Base-by-base conservation (phyloP, 139 green algal genomes). In the Micractinium conductrix region DNA sequence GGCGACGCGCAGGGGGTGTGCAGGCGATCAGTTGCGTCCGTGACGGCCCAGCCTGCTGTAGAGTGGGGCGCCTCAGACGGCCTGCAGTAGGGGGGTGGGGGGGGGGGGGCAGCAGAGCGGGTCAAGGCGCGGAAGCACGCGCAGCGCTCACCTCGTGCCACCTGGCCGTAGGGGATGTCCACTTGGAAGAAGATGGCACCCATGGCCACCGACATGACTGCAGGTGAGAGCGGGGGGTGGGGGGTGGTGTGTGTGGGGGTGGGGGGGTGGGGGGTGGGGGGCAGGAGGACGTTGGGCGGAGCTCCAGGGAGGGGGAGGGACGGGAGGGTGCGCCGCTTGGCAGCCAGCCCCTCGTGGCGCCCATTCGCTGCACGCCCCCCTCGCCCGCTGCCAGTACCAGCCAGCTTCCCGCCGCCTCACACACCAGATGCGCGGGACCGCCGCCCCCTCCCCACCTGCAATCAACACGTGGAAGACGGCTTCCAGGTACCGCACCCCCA, bases 401-500 rank as follows among this genome's bases (percentile, higher is more conserved):
- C n/a, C n/a, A n/a, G n/a, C n/a, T n/a, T n/a, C n/a, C n/a, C n/a
- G n/a, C n/a, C n/a, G n/a, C n/a, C n/a, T n/a, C n/a, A n/a, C n/a
- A n/a, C n/a, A n/a, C n/a, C n/a, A n/a, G n/a, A n/a, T n/a, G n/a
- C n/a, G n/a, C n/a, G n/a, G n/a, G n/a, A n/a, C n/a, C n/a, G n/a
- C n/a, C n/a, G n/a, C n/a, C n/a, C n/a, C n/a, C n/a, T n/a, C n/a
- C 72, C 53, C 37, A 71, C 75, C 75, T 14, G 75, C 75, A 50
- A 81, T 71, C 7, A 81, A 38, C 44, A 71, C 70, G 63, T 92
- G 63, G 44, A 92, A 91, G 37, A 87, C 44, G 1, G 33, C 37
- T n/a, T 92, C 89, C 62, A 92, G 71, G 40, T 42, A 83, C 21
- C 80, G 78, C 28, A 87, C 74, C 6, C 89, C 89, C 58, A 83